Evolutionary conservation across 2,329 filamentous ascomycete genomes (phyloP), one percentile per base, ranked within the genome.

Genomic region (Xylariaceae sp.): DNA sequence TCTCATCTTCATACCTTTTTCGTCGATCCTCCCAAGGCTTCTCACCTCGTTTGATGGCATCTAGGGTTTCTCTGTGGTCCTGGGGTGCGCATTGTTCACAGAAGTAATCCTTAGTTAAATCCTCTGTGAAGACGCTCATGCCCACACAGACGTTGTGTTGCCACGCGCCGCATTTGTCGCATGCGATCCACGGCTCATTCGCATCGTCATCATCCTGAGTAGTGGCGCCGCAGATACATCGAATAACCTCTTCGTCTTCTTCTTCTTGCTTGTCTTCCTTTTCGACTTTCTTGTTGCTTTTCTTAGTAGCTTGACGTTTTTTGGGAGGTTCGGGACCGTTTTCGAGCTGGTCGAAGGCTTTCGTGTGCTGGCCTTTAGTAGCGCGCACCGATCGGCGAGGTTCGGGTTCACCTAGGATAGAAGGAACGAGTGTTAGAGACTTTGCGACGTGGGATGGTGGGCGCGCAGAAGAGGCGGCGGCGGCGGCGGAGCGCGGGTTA

Each of bases 91-190:
- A 97, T 67, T 85, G 74, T 67, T 98, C 93, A 69, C 93, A 98
- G 68, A 86, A 94, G 71, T 98, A 98, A 66, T 87, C 77, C 49
- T 86, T 86, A 22, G 87, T 85, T 44, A 88, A 76, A 59, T 91
- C 82, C 48, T 91, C 86, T 23, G 84, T 80, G 57, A 87, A 89
- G 37, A 85, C 82, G 59, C 78, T 82, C 63, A 96, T 80, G 42
- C 88, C 89, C 74, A 98, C 88, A 64, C 93, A 98, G 53, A 94
- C 85, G 61, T 96, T 96, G 68, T 98, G 93, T 68, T 98, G 93
- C 93, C 93, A 98, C 34, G 86, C 92, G 39, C 82, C 82, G 67
- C 93, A 98, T 37, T 80, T 81, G 67, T 98, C 93, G 72, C 93
- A 98, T 50, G 87, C 89, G 60, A 98, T 95, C 90, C 95, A 97